Conservation (phyloP, 345 rosid genomes). For the Gossypium arboreum region DNA sequence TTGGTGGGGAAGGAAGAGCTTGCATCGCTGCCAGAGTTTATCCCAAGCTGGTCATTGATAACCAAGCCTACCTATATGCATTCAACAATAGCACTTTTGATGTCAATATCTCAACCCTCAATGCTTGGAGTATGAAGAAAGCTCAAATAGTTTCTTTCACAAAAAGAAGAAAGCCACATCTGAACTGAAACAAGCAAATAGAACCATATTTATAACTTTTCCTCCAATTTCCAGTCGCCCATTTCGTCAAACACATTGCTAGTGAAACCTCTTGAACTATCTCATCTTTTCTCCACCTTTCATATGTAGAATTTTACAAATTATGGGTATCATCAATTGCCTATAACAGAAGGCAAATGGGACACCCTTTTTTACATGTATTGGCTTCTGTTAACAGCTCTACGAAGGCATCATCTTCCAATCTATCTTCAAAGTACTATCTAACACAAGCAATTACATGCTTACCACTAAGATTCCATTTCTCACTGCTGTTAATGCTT, state of each 20-base stretch:
- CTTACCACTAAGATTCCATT: not conserved
- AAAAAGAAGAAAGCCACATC: not conserved
- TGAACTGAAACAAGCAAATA: too few species aligned
- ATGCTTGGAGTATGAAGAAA: conserved; percentile 40
- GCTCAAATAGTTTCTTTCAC: conserved; percentile 16
- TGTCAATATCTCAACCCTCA: conserved; percentile 27
- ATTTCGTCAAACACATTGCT: not conserved
- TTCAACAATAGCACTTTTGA: conserved; percentile 35
- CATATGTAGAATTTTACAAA: not conserved
- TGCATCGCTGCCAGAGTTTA: conserved; percentile 63
- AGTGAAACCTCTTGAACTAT: not conserved
- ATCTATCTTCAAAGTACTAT: not conserved
- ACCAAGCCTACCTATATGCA: conserved; percentile 27
- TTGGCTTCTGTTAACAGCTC: not conserved
- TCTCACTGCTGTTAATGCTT: not conserved
- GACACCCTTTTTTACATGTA: not conserved
- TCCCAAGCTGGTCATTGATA: conserved; percentile 40
- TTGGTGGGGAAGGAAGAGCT: conserved; percentile 46
- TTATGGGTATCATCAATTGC: not conserved
- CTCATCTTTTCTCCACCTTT: not conserved
- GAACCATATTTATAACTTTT: not conserved
- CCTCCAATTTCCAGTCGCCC: too few species aligned
- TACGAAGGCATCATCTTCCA: not conserved
- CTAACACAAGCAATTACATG: not conserved
- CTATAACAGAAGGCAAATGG: not conserved